Conservation (phyloP, 805 yeast species). For the Saccharomycopsis lassenensis region DNA sequence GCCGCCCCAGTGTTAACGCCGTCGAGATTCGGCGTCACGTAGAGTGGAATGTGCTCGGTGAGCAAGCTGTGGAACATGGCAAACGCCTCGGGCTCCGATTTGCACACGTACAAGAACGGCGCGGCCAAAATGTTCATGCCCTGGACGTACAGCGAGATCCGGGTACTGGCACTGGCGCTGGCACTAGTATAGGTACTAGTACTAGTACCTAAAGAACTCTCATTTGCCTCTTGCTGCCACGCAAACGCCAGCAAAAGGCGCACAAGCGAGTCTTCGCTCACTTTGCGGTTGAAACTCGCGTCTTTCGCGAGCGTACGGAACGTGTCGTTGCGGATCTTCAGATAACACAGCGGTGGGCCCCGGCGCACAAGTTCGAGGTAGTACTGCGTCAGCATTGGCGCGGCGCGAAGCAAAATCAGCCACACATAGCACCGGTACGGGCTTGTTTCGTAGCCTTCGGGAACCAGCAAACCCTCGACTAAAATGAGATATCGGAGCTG, state of each 20-base stretch:
- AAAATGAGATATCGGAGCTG: constrained; percentile 43
- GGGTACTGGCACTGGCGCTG: constrained; percentile 17
- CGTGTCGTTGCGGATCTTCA: constrained; percentile 75
- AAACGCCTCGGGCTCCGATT: constrained; percentile 80
- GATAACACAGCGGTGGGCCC: constrained; percentile 49
- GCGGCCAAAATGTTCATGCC: constrained; percentile 85
- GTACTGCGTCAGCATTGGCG: constrained; percentile 40
- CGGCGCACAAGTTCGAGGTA: constrained; percentile 43
- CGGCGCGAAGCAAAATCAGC: constrained; percentile 62
- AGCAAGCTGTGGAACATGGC: constrained; percentile 55
- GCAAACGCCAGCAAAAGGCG: constrained; percentile 70
- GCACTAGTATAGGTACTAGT: too few relatives aligned
- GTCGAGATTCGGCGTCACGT: constrained; percentile 61
- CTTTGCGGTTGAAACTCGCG: constrained; percentile 46
- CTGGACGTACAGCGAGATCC: constrained; percentile 61
- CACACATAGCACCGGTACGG: constrained; percentile 55
- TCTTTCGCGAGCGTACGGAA: constrained; percentile 79
- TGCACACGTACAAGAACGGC: constrained; percentile 65
- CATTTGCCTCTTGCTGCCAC: constrained; percentile 25
- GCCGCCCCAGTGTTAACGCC: constrained; percentile 73
- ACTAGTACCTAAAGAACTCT: constrained; percentile 12
- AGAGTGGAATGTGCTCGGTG: constrained; percentile 59
- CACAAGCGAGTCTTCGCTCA: constrained; percentile 56
- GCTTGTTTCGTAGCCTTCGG: constrained; percentile 17
- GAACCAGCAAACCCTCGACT: constrained; percentile 31